Percentiles rank a stretch among this genome's conserved stretches.
These are phyloP conservation scores for Desmodesmus armatus DNA, from an alignment of 139 green algal genomes.

Conservation along the genomic window DNA sequence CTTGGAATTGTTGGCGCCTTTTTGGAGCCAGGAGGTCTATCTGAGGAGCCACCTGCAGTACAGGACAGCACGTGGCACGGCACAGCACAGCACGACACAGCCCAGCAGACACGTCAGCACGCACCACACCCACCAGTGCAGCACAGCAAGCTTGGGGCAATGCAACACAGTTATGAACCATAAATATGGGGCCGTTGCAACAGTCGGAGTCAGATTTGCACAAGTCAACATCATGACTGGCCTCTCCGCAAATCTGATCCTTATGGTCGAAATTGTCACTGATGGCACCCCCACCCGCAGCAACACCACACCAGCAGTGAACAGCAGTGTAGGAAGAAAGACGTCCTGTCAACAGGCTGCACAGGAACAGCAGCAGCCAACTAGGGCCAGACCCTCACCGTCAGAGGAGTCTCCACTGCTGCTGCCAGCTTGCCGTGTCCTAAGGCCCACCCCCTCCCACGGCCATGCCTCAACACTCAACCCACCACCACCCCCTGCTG, in stretches of 20 bases:
- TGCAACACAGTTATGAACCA: not conserved
- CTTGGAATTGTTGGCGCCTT: not conserved
- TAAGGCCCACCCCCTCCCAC: not conserved
- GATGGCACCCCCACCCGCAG: not conserved
- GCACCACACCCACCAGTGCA: too few relatives aligned
- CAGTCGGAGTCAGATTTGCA: not conserved
- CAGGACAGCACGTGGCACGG: not conserved
- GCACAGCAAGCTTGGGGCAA: too few relatives aligned
- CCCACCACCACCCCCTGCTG: not conserved
- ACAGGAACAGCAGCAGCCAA: not conserved
- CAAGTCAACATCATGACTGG: too few relatives aligned
- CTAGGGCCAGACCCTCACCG: not conserved
- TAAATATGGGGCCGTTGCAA: not conserved
- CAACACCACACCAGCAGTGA: not conserved
- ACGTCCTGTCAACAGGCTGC: not conserved
- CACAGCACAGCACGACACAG: not conserved
- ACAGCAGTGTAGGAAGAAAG: too few relatives aligned
- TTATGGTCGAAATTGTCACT: too few relatives aligned
- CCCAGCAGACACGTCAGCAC: too few relatives aligned
- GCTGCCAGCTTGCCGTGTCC: not conserved
- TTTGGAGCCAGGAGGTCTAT: not conserved
- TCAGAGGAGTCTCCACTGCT: slow-evolving; percentile 14
- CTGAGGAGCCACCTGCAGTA: not conserved
- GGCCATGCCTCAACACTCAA: not conserved
- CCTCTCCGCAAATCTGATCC: too few relatives aligned